A percentile compares a stretch with the other conserved stretches of the same genome.
Evolutionary conservation across 768 basidiomycete species (phyloP).

Genomic region (Tricholoma terreum): DNA sequence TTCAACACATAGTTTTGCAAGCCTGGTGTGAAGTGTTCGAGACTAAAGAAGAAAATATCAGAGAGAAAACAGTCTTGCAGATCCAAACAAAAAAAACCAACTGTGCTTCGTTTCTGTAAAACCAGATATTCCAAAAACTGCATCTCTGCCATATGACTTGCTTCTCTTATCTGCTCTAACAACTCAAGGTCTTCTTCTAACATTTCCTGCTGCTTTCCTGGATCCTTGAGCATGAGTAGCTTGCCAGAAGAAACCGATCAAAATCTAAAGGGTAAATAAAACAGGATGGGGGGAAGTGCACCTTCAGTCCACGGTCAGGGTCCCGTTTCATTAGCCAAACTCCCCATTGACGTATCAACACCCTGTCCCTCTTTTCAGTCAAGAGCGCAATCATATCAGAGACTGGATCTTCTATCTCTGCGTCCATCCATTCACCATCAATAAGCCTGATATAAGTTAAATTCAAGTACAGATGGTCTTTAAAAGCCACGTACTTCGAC

Average conservation of each 20-base stretch:
- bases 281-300: constrained; percentile 23
- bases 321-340: constrained; percentile 76
- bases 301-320: constrained; percentile 69
- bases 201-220: constrained; percentile 54
- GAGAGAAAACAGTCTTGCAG: neutral
- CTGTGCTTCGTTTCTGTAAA: constrained; percentile 60
- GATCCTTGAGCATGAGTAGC: constrained; percentile 59
- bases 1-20: constrained; percentile 56
- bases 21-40: constrained; percentile 58
- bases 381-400: constrained; percentile 58
- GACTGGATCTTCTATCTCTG: constrained; percentile 61
- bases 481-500: constrained; percentile 52
- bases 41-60: constrained; percentile 37
- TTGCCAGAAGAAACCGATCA: constrained; percentile 22
- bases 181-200: constrained; percentile 60
- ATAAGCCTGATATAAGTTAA: constrained; percentile 44
- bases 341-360: constrained; percentile 69
- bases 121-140: constrained; percentile 82
- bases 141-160: constrained; percentile 58
- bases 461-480: neutral
- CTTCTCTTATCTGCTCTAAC: constrained; percentile 53
- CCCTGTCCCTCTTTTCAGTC: constrained; percentile 53
- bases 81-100: constrained; percentile 25
- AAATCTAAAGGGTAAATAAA: constrained; percentile 1
- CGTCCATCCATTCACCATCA: constrained; percentile 63